These are phyloP conservation scores for Phaffia tasmanica DNA, from an alignment of 768 basidiomycete species.

Conservation along the genomic window DNA sequence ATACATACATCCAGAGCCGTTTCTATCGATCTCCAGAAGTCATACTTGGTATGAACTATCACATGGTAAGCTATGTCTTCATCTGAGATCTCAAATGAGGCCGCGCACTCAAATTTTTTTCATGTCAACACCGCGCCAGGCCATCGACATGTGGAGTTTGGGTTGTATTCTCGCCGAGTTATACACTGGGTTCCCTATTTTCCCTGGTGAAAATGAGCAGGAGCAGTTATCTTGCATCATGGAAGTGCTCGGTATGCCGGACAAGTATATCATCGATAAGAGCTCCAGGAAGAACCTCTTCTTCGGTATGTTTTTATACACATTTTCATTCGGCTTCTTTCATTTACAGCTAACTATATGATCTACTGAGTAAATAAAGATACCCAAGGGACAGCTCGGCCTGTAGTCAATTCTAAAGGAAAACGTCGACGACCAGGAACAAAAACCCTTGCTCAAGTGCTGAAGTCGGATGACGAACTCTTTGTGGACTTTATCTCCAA, in stretches of 20 bases:
- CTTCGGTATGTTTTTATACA: slow-evolving; percentile 56
- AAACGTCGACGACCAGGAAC: slow-evolving; percentile 80
- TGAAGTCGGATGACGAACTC: slow-evolving; percentile 84
- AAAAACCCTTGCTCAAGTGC: slow-evolving; percentile 75
- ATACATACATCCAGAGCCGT: slow-evolving; percentile 97
- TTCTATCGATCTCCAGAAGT: slow-evolving; percentile 99
- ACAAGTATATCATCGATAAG: slow-evolving; percentile 86
- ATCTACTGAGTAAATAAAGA: slow-evolving; percentile 45
- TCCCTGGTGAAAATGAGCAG: slow-evolving; percentile 98
- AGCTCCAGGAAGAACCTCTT: slow-evolving; percentile 89
- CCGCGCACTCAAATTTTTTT: neutral
- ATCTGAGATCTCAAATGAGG: neutral
- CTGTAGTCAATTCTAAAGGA: slow-evolving; percentile 93
- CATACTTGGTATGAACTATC: slow-evolving; percentile 97
- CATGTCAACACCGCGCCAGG: neutral
- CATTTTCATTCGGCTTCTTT: neutral
- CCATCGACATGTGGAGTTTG: slow-evolving; percentile 94
- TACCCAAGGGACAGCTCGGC: slow-evolving; percentile 79
- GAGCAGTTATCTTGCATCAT: slow-evolving; percentile 98
- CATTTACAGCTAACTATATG: neutral
- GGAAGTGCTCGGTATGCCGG: slow-evolving; percentile 93
- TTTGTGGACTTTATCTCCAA: slow-evolving; percentile 95
- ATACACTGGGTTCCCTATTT: slow-evolving; percentile 95
- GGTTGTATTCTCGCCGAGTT: slow-evolving; percentile 96
- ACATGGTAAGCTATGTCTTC: slow-evolving; percentile 49